Evolutionary conservation across 495 filamentous ascomycete genomes (phyloP).

Genomic region (Penicillium ochrochloron): DNA sequence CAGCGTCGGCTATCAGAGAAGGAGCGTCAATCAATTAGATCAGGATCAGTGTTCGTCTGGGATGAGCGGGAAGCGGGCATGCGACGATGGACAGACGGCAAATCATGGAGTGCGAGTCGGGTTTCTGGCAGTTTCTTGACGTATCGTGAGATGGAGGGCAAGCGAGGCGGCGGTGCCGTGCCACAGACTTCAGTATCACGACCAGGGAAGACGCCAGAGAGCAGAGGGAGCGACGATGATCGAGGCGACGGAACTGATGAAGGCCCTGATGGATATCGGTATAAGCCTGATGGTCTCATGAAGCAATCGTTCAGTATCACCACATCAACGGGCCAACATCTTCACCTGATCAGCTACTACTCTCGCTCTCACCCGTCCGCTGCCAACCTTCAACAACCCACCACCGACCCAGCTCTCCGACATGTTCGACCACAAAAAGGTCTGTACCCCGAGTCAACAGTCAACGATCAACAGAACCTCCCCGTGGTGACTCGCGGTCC

Average conservation of each 20-base stretch:
- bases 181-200: conserved; percentile 56
- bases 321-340: conserved; percentile 83
- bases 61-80: conserved; percentile 98
- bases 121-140: conserved; percentile 98
- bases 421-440: conserved; percentile 85
- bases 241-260: conserved; percentile 71
- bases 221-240: conserved; percentile 80
- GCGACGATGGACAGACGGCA: conserved; percentile 97
- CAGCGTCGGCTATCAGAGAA: conserved; percentile 95
- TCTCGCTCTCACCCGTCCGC: conserved; percentile 72
- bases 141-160: conserved; percentile 98
- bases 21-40: conserved; percentile 90
- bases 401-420: conserved; percentile 77
- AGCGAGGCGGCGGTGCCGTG: conserved; percentile 70
- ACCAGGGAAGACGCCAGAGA: conserved; percentile 80
- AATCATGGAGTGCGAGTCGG: conserved; percentile 97
- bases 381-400: conserved; percentile 73
- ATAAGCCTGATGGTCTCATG: conserved; percentile 96
- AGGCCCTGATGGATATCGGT: conserved; percentile 93
- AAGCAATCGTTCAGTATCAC: conserved; percentile 99
- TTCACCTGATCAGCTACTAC: conserved; percentile 97
- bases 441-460: conserved; percentile 96
- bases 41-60: conserved; percentile 98
- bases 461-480: conserved; percentile 77
- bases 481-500: conserved; percentile 66